These are phyloP conservation scores for Ascochyta fabae DNA, from an alignment of 2,329 filamentous ascomycete species.

Conservation along the genomic window DNA sequence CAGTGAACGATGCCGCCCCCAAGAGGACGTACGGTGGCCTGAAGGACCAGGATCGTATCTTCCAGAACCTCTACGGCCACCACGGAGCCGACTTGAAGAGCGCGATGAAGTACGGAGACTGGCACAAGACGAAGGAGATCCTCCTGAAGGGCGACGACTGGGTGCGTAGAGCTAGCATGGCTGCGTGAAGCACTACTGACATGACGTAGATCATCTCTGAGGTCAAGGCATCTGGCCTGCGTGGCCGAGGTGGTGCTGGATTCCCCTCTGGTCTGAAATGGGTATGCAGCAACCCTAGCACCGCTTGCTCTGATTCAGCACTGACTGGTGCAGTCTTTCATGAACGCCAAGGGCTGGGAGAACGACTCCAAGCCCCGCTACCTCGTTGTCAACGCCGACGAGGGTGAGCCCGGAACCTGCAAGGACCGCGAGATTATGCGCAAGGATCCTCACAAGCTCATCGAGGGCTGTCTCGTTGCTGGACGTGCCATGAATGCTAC, in stretches of 20 bases:
- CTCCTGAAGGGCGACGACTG: slow-evolving; percentile 96
- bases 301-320: not conserved
- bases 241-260: slow-evolving; percentile 94
- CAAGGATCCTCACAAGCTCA: slow-evolving; percentile 98
- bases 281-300: slow-evolving; percentile 61
- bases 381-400: slow-evolving; percentile 96
- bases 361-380: slow-evolving; percentile 96
- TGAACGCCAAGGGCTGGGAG: slow-evolving; percentile 99
- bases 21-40: slow-evolving; percentile 81
- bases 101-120: slow-evolving; percentile 97
- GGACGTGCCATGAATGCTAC: slow-evolving; percentile 99
- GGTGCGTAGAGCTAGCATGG: slow-evolving; percentile 52
- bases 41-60: slow-evolving; percentile 96
- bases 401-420: slow-evolving; percentile 98
- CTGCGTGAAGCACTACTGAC: slow-evolving; percentile 25
- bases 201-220: slow-evolving; percentile 81
- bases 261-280: slow-evolving; percentile 99
- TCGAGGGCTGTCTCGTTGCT: slow-evolving; percentile 95
- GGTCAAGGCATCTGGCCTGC: slow-evolving; percentile 93
- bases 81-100: slow-evolving; percentile 90
- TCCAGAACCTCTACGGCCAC: slow-evolving; percentile 97
- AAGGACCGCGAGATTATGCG: slow-evolving; percentile 99
- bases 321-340: slow-evolving; percentile 77
- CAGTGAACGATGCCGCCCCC: slow-evolving; percentile 59
- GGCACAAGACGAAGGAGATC: slow-evolving; percentile 99